phyloP scores from a whole-genome alignment of 345 rosid species.

The Limnanthes douglasii region DNA sequence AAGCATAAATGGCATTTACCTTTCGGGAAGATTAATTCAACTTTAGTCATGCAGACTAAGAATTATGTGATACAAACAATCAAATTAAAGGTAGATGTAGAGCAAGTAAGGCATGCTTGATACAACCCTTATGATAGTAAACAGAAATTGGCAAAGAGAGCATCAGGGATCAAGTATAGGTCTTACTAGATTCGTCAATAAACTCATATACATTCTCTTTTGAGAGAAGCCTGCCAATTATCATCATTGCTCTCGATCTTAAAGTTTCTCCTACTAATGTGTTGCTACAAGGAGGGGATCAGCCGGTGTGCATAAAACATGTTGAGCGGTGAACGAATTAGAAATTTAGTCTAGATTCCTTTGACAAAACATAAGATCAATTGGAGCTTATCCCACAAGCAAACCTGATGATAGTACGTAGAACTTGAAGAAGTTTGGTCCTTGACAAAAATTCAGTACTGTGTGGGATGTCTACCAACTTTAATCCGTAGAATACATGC shows the following conservation, averaged over 20 bases:
- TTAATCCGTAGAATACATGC: slow-evolving; percentile 19
- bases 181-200: slow-evolving; percentile 57
- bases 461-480: slow-evolving; percentile 68
- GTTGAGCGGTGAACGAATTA: too few relatives aligned
- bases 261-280: slow-evolving; percentile 30
- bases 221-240: slow-evolving; percentile 69
- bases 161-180: too few relatives aligned
- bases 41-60: too few relatives aligned
- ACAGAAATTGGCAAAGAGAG: too few relatives aligned
- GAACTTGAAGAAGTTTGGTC: slow-evolving; percentile 49
- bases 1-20: too few relatives aligned
- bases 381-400: slow-evolving; percentile 5
- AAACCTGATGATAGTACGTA: slow-evolving; percentile 62
- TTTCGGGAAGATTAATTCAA: too few relatives aligned
- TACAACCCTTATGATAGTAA: too few relatives aligned
- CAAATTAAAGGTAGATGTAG: too few relatives aligned
- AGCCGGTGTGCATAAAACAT: slow-evolving; percentile 2
- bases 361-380: background rate
- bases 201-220: slow-evolving; percentile 28
- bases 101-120: too few relatives aligned
- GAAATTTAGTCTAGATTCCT: too few relatives aligned
- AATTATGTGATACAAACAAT: too few relatives aligned
- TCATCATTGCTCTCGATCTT: slow-evolving; percentile 75
- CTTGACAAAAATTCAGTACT: slow-evolving; percentile 57
- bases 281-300: slow-evolving; percentile 22